Evolutionary conservation across 2,329 filamentous ascomycete genomes (phyloP), one percentile per base, ranked within the genome.

Genomic region (Daldinia sp.): DNA sequence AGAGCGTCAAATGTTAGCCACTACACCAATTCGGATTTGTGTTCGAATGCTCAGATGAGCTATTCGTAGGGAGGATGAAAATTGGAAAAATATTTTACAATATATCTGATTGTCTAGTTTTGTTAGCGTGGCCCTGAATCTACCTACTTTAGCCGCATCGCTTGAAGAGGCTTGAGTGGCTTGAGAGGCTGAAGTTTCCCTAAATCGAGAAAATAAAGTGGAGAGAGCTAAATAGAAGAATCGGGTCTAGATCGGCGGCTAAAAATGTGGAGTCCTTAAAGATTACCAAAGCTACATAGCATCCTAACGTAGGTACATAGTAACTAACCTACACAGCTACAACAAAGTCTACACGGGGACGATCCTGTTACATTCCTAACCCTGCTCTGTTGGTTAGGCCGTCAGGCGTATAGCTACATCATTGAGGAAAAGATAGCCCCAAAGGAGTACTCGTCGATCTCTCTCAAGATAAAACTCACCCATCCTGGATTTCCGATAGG

Each of bases 1-100:
- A 75, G 73, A 74, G 73, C 72, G 72, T 71, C 69, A 72, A 73
- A 74, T 75, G 73, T 75, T 74, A 69, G 68, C 72, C 73, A 75
- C 71, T 71, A 71, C 71, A 74, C 72, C 77, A 73, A 73, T 74
- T 75, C 73, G 73, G 73, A 75, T 66, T 60, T 29, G 2, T 8
- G 7, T n/a, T 51, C 7, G 9, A 11, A 49, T 48, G 15, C 11
- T 17, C 23, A 17, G 19, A 51, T 8, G 34, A 35, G 29, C 10
- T n/a, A 35, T 34, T 11, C 15, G 21, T 52, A 27, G 19, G 39
- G 7, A 34, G 19, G 9, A 6, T 27, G 21, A 48, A 55, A 55
- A 47, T 47, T 55, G 13, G 15, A 23, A 13, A 19, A 2, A 19
- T 37, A 30, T 23, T 39, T 51, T n/a, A 19, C 17, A 13, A 25